Base-by-base conservation (phyloP, 305 asterid species). In the Galium porrigens region DNA sequence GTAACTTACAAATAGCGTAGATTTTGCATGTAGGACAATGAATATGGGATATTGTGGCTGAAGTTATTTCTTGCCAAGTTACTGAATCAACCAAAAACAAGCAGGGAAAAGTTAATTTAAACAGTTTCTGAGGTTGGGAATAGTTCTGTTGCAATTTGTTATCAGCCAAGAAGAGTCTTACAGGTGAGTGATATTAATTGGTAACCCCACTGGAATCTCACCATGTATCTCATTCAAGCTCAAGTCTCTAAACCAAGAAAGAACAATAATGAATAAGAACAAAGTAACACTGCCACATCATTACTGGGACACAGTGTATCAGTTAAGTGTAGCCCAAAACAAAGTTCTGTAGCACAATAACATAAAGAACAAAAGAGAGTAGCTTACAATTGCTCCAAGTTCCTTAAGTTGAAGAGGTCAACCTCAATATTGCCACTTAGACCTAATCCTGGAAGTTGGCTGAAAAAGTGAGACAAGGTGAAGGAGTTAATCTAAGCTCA, bases 381-480 rank as follows among this genome's bases (percentile, higher is more conserved):
- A 74, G 62, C 86, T 74, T 79, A 86, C 96, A 91, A 77, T 67
- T 85, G 88, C 83, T 84, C 85, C 73, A 91, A 83, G 71, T 73
- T 76, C 49, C 68, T 76, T n/a, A 91, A 86, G 78, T 78, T 81
- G 52, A 79, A 72, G 73, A 91, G 90, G 68, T 83, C 79, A 80
- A 46, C 71, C 37, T 86, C 88, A 63, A 88, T 80, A 72, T 34
- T 70, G 69, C 95, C 96, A 60, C 75, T 70, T 63, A 91, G 84
- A 56, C 76, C 79, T 64, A 91, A 76, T 48, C 90, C 88, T 53
- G 78, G 81, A 73, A 88, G 96, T 74, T 79, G 77, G 54, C 98
- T 91, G 88, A 52, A 73, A 65, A 70, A 63, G 53, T 39, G 64
- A 51, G 42, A 39, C 2, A 36, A 60, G 39, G 22, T 22, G 22